These are phyloP conservation scores for Xylona heveae DNA, from an alignment of 495 filamentous ascomycete genomes.

Conservation along the genomic window DNA sequence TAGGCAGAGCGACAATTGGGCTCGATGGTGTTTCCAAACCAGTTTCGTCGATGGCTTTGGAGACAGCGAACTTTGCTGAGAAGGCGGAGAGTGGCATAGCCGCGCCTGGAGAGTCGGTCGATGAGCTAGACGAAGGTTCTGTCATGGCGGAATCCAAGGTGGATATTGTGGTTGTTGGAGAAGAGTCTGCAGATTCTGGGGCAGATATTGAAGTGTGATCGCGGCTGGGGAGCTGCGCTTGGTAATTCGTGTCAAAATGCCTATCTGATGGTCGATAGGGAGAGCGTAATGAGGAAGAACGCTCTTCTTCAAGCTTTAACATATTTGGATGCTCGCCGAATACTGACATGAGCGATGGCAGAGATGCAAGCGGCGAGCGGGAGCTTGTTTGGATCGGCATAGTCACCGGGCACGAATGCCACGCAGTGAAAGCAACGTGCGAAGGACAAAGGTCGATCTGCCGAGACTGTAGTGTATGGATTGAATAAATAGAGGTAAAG, in stretches of 20 bases:
- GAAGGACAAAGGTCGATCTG: no score
- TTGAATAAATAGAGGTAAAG: no score
- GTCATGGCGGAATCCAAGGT: conserved; percentile 76
- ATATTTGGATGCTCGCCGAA: conserved; percentile 12
- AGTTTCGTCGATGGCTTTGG: background rate
- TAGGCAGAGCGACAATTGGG: no score
- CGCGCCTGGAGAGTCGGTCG: conserved; percentile 66
- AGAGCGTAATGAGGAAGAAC: background rate
- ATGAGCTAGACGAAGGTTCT: conserved; percentile 81
- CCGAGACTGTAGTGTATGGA: no score
- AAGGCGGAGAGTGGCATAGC: conserved; percentile 35
- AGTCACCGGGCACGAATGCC: no score
- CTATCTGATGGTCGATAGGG: conserved; percentile 5
- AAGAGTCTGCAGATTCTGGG: conserved; percentile 78
- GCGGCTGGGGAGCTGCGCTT: no score
- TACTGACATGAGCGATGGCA: conserved; percentile 15
- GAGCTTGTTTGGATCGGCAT: conserved; percentile 12
- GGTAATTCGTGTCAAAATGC: conserved; percentile 11
- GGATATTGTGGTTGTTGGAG: conserved; percentile 86
- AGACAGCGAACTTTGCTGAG: background rate
- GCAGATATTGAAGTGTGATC: conserved; percentile 57
- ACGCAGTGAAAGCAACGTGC: no score
- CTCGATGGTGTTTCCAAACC: no score
- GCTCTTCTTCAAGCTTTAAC: conserved; percentile 2
- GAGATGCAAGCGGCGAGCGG: conserved; percentile 8